Evolutionary conservation across 2,329 filamentous ascomycete genomes (phyloP).

Genomic region (Apiospora aurea): DNA sequence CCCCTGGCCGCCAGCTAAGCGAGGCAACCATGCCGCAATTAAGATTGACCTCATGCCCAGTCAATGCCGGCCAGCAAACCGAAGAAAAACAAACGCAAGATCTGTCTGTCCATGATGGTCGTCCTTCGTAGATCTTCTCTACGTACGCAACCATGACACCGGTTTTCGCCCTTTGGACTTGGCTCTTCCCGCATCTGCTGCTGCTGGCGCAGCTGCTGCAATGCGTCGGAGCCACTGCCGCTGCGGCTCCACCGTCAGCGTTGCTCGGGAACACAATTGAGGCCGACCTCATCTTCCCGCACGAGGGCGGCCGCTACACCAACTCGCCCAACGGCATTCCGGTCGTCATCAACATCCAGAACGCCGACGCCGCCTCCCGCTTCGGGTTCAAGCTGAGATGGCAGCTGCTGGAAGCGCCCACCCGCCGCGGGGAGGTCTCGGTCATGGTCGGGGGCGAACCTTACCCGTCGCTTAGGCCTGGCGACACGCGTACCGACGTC

Average conservation of each 20-base stretch:
- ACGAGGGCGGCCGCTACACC: not conserved
- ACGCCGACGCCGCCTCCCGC: not conserved
- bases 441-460: not conserved
- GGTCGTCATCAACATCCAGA: not conserved
- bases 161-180: slow-evolving; percentile 1
- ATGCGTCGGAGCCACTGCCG: not conserved
- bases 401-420: not conserved
- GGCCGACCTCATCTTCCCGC: slow-evolving; percentile 4
- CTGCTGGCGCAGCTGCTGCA: not conserved
- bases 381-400: not conserved
- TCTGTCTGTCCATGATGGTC: not conserved
- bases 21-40: not conserved
- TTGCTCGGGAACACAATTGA: slow-evolving; percentile 6
- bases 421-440: not conserved
- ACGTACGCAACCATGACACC: not conserved
- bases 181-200: not conserved
- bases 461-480: not conserved
- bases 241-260: not conserved
- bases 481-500: not conserved
- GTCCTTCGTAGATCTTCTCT: not conserved
- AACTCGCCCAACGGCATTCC: not conserved
- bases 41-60: not conserved
- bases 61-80: not conserved
- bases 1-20: not conserved
- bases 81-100: not conserved